A percentile compares a stretch with the other conserved stretches of the same genome.
phyloP scores from a whole-genome alignment of 1,284 basidiomycete species.

The Takashimella tepidaria region DNA sequence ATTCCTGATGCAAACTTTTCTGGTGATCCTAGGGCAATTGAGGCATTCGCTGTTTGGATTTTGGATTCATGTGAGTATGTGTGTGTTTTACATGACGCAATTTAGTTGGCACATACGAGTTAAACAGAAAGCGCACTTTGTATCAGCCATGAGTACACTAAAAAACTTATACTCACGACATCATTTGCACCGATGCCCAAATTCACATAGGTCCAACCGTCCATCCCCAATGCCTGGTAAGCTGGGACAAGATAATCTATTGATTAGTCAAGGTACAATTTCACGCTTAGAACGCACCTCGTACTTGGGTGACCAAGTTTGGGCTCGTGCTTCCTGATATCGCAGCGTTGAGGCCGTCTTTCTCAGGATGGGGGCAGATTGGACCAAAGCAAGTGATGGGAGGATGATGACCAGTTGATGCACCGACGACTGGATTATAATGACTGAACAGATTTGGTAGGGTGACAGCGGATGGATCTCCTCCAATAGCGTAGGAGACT shows the following conservation, averaged over 20 bases:
- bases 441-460: slow-evolving; percentile 35
- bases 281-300: slow-evolving; percentile 21
- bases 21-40: slow-evolving; percentile 29
- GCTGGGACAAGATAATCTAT: slow-evolving; percentile 41
- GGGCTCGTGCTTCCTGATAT: slow-evolving; percentile 30
- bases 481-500: slow-evolving; percentile 44
- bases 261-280: slow-evolving; percentile 4
- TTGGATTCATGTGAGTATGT: too few species aligned
- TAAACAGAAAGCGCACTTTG: slow-evolving; percentile 44
- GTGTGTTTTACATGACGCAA: not conserved
- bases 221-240: slow-evolving; percentile 24
- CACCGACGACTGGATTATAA: slow-evolving; percentile 25
- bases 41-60: slow-evolving; percentile 31
- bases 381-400: slow-evolving; percentile 19
- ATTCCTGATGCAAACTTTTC: slow-evolving; percentile 40
- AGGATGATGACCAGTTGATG: slow-evolving; percentile 26
- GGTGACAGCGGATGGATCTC: slow-evolving; percentile 39
- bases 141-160: slow-evolving; percentile 6
- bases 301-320: slow-evolving; percentile 29
- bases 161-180: slow-evolving; percentile 25
- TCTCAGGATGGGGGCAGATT: slow-evolving; percentile 19
- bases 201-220: slow-evolving; percentile 46
- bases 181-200: slow-evolving; percentile 48
- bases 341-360: slow-evolving; percentile 41
- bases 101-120: slow-evolving; percentile 22